These are phyloP conservation scores for Ensete glaucum DNA, from an alignment of 176 grass and related monocot species.

Conservation along the genomic window DNA sequence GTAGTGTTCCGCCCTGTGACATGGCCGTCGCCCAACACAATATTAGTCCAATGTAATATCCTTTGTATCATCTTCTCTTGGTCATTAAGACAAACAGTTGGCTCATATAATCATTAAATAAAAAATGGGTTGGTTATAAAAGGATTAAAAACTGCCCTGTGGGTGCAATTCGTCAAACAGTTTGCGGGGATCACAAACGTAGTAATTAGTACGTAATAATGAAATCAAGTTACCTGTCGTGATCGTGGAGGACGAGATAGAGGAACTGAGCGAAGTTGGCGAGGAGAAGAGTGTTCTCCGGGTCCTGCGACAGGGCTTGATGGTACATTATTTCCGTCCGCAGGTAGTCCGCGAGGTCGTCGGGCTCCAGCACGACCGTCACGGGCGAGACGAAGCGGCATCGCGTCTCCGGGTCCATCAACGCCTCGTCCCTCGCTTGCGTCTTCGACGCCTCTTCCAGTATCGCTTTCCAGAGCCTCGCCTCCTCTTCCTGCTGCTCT, in stretches of 20 bases:
- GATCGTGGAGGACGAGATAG: slow-evolving; percentile 58
- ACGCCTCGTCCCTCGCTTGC: slow-evolving; percentile 40
- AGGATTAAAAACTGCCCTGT: no score
- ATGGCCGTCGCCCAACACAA: background rate
- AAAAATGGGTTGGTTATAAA: no score
- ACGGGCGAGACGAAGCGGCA: slow-evolving; percentile 57
- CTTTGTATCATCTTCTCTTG: no score
- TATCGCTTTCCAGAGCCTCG: slow-evolving; percentile 44
- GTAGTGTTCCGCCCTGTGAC: slow-evolving; percentile 66
- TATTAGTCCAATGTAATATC: no score
- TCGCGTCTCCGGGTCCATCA: slow-evolving; percentile 53
- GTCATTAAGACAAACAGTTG: no score
- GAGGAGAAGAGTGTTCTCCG: slow-evolving; percentile 63
- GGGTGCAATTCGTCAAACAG: slow-evolving; percentile 23
- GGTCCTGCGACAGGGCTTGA: slow-evolving; percentile 50
- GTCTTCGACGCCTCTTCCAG: slow-evolving; percentile 54
- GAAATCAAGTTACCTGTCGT: slow-evolving; percentile 39
- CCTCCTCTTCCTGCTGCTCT: slow-evolving; percentile 26
- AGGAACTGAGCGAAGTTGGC: slow-evolving; percentile 84
- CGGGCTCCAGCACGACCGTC: slow-evolving; percentile 31
- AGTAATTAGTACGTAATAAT: background rate
- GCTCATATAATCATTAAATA: no score
- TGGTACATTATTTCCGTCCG: slow-evolving; percentile 48
- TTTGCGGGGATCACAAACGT: background rate
- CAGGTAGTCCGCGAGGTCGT: slow-evolving; percentile 29